phyloP scores from a whole-genome alignment of 1,284 basidiomycete genomes.

The Ustilago bromivora region DNA sequence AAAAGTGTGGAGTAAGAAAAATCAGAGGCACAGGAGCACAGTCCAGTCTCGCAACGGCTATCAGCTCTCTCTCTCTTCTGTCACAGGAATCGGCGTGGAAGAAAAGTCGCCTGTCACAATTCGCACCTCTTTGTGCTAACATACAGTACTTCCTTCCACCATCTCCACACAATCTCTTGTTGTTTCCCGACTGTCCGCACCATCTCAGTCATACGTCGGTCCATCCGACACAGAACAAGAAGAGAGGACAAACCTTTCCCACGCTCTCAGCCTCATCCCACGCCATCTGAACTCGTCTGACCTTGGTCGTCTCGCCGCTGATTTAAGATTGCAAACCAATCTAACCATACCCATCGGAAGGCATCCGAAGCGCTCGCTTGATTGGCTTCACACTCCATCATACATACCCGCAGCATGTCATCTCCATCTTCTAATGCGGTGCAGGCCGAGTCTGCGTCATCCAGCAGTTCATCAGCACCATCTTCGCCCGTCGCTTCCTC shows the following conservation, averaged over 20 bases:
- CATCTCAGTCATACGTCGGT: not conserved
- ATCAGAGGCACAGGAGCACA: not conserved
- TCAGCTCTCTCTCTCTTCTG: not conserved
- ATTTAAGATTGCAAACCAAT: not conserved
- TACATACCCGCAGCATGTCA: conserved; percentile 16
- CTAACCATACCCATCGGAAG: not conserved
- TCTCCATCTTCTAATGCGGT: conserved; percentile 8
- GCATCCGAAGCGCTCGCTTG: not conserved
- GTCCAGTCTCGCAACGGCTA: not conserved
- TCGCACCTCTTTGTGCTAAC: not conserved
- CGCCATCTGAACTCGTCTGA: not conserved
- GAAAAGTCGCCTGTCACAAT: not conserved
- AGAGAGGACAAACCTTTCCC: not conserved
- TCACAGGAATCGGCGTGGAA: conserved; percentile 11
- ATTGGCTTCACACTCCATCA: not conserved
- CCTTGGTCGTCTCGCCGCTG: not conserved
- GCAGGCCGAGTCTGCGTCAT: conserved; percentile 28
- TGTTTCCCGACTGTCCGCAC: not conserved
- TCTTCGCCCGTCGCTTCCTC: conserved; percentile 37
- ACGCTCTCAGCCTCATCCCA: not conserved
- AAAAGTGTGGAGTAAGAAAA: conserved; percentile 1
- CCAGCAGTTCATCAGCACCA: conserved; percentile 35
- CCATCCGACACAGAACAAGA: not conserved
- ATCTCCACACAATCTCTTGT: not conserved
- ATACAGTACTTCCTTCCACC: not conserved